Evolutionary conservation across 345 rosid genomes (phyloP).

Genomic region (Eucalyptus virginea): DNA sequence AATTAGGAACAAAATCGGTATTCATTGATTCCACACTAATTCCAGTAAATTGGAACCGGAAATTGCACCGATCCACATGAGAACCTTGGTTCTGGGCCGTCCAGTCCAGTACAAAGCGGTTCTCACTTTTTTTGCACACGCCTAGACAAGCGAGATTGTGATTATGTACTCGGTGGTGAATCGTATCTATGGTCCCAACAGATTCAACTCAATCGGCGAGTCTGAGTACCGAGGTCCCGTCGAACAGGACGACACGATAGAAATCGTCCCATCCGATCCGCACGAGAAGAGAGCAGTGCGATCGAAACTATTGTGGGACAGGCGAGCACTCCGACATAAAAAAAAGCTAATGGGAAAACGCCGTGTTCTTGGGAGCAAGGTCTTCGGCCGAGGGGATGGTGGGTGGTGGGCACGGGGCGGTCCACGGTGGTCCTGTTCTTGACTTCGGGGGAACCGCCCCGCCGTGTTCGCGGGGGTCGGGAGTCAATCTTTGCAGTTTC

Average conservation of each 20-base stretch:
- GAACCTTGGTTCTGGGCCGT: accelerated
- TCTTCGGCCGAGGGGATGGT: background rate
- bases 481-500: background rate
- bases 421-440: background rate
- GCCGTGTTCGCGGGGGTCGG: background rate
- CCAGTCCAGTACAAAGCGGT: accelerated
- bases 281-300: background rate
- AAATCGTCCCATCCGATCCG: background rate
- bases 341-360: background rate
- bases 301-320: background rate
- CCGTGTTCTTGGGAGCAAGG: background rate
- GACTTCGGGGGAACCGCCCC: background rate
- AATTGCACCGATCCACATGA: too few species aligned
- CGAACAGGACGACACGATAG: background rate
- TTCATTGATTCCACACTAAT: background rate
- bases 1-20: accelerated
- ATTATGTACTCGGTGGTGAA: background rate
- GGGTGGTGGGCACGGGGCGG: background rate
- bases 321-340: background rate
- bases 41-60: accelerated
- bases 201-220: background rate
- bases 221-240: background rate
- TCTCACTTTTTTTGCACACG: background rate
- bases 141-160: accelerated
- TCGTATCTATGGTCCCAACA: background rate